A percentile compares a stretch with the other conserved stretches of the same genome.
These are phyloP conservation scores for Curvularia spicifera DNA, from an alignment of 2,329 filamentous ascomycete species.

Conservation along the genomic window DNA sequence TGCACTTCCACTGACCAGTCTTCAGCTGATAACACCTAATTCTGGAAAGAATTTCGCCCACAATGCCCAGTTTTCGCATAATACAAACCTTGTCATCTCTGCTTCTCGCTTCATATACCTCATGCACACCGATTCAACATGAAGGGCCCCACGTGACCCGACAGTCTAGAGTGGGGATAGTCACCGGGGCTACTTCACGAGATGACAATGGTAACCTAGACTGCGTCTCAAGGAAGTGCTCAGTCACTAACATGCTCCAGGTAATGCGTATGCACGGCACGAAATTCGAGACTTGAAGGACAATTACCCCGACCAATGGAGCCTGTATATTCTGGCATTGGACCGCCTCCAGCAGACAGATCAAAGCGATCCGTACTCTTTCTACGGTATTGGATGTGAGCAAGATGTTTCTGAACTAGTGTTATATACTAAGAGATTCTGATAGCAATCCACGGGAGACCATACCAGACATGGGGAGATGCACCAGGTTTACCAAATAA, in stretches of 20 bases:
- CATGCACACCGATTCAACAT: constrained; percentile 13
- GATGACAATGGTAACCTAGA: constrained; percentile 26
- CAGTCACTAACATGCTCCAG: constrained; percentile 23
- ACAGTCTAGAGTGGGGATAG: constrained; percentile 19
- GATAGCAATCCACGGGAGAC: constrained; percentile 45
- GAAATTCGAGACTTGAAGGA: constrained; percentile 70
- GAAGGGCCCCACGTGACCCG: neutral
- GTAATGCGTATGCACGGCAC: constrained; percentile 55
- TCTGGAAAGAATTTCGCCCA: neutral
- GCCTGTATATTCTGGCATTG: constrained; percentile 76
- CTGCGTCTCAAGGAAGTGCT: rapidly evolving
- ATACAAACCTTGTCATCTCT: constrained; percentile 5
- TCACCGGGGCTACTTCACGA: constrained; percentile 28
- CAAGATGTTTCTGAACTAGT: neutral
- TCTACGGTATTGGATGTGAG: constrained; percentile 76
- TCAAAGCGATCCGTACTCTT: constrained; percentile 71
- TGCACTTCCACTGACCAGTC: constrained; percentile 4
- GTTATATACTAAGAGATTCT: neutral
- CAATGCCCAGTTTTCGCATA: constrained; percentile 16
- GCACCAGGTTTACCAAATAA: constrained; percentile 44
- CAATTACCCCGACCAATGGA: constrained; percentile 70
- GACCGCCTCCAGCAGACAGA: constrained; percentile 70
- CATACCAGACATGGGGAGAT: constrained; percentile 46
- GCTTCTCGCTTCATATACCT: constrained; percentile 12
- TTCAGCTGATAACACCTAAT: neutral